Percentiles rank a stretch among this genome's conserved stretches.
phyloP scores from a whole-genome alignment of 2,329 filamentous ascomycete genomes.

The Fusarium sp. region DNA sequence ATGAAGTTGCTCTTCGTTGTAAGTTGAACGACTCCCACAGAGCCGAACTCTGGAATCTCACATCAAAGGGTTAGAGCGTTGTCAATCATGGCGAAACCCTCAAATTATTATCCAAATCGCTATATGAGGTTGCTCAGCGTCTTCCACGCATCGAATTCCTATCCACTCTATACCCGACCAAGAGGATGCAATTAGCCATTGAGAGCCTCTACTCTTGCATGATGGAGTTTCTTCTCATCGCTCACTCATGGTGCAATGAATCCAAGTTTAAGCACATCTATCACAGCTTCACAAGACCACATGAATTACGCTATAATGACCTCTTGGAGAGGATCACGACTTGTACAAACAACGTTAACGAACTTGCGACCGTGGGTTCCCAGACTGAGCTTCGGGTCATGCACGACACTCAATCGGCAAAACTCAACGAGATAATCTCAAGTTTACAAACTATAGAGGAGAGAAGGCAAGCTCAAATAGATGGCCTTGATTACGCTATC shows the following conservation, averaged over 20 bases:
- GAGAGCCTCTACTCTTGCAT: conserved; percentile 5
- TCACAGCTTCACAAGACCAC: conserved; percentile 13
- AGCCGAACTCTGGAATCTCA: neutral
- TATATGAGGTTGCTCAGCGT: neutral
- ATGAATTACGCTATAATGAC: neutral
- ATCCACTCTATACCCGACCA: neutral
- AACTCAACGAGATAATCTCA: neutral
- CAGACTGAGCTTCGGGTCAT: conserved; percentile 8
- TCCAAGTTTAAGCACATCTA: conserved; percentile 11
- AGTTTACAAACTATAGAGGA: neutral
- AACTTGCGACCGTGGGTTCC: neutral
- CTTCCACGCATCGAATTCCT: neutral
- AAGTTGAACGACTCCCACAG: accelerated
- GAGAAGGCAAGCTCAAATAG: neutral
- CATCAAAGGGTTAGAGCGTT: accelerated
- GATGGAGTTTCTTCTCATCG: conserved; percentile 8
- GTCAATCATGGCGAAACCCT: conserved; percentile 1
- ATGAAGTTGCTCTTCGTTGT: conserved; percentile 21
- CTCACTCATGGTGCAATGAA: conserved; percentile 11
- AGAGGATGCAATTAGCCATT: neutral
- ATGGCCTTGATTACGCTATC: neutral
- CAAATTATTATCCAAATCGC: neutral
- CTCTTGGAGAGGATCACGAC: neutral
- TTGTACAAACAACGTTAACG: neutral
- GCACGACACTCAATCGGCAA: neutral